Base-by-base conservation (phyloP, 805 yeast genomes). In the Cyberlindnera saturnus region DNA sequence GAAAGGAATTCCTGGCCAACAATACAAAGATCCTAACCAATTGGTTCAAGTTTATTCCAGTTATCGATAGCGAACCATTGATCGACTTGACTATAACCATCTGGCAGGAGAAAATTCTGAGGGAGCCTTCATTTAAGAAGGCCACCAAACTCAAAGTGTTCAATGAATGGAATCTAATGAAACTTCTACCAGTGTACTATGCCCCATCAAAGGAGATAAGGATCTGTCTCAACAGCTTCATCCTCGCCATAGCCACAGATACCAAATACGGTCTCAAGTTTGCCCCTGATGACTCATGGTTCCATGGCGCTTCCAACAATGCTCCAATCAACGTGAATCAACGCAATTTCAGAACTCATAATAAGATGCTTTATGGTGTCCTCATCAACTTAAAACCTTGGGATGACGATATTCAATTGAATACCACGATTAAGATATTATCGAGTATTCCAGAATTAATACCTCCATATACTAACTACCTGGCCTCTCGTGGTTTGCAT, bases 301-400 rank as follows among this genome's bases (percentile, higher is more conserved):
- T 73, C 43, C 41, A 50, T 31, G 63, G 60, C 38, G 52, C 61
- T 1, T 34, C 51, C 16, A 46, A 56, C 3, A 46, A 52, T 28
- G 45, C 60, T 8, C 49, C 67, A 0, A 57, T 81, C 1, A 56
- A 60, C 0, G 65, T 79, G 13, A 79, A 79, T 50, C 73, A 71
- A 38, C 73, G 66, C 44, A 62, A 66, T 4, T 84, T 81, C 63
- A 77, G 67, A 47, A 67, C 84, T 29, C 75, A 83, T 55, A 89
- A 91, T 61, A 82, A 81, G 56, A 65, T 83, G 26, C 62, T 87
- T 4, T 81, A 78, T 53, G 73, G 81, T 3, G 62, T 86, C 5
- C 57, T 89, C 18, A 78, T 79, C 7, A 66, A 71, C 28, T 67
- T 90, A 54, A 86, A 84, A 53, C 96, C 96, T 1, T 81, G 95